Base-by-base conservation (phyloP, 768 basidiomycete genomes). In the Rubroboletus pulcherrimus region DNA sequence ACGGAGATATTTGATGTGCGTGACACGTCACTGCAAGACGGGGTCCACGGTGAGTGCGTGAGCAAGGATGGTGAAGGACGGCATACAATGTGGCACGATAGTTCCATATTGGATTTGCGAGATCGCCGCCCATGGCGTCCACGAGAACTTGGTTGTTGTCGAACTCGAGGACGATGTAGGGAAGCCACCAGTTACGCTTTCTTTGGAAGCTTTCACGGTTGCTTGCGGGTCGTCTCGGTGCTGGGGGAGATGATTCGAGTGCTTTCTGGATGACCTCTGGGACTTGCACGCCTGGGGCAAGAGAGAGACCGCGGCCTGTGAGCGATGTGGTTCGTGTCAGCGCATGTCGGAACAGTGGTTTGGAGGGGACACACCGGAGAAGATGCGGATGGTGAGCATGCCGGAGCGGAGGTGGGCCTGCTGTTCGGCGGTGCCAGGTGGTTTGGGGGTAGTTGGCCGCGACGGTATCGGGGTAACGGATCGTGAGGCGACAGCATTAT, bases 101-200 rank as follows among this genome's bases (percentile, higher is more conserved):
- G 75, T 95, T 93, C 96, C 97, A 99, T 48, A 91, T 81, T 4
- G 97, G 97, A 63, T 80, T 85, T 12, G 82, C 66, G 48, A 98
- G 81, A 71, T 98, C 93, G n/a, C 96, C 97, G 9, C 91, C 94
- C 66, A 98, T 81, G 11, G 95, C 94, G 75, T 98, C 96, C 54
- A 98, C 87, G 61, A 99, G 76, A 63, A 98, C 86, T 72, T 98
- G 95, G 73, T 98, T 98, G 80, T 93, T 93, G 76, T 93, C 91
- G 77, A 95, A 96, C 74, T 98, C 95, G 63, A 99, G 86, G 40
- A 98, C 97, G 69, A 98, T 90, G 63, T 90, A 98, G 30, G 97
- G 97, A 35, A 99, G 81, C 91, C 90, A 94, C 88, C 89, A 87
- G 73, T 86, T 89, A 56, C 94, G 92, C 72, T 87, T 92, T 61